These are phyloP conservation scores for Plasmopara halstedii DNA, from an alignment of 352 stramenopile genomes.

Conservation along the genomic window DNA sequence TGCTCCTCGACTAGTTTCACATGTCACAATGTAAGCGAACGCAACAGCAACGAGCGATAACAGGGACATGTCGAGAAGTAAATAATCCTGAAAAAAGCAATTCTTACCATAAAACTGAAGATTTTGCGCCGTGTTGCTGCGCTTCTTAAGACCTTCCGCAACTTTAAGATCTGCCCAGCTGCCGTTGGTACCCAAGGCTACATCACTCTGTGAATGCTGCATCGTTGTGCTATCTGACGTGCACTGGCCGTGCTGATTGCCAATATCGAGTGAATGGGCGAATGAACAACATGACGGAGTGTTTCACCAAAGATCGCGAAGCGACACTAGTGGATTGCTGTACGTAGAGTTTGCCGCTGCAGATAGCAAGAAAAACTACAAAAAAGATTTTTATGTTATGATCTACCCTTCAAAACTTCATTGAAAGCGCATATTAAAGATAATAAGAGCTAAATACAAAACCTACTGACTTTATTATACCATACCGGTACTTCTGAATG, in stretches of 20 bases:
- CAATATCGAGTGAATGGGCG: slow-evolving; percentile 11
- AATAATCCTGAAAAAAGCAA: not conserved
- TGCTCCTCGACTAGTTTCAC: slow-evolving; percentile 50
- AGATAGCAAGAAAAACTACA: not conserved
- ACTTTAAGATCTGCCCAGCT: slow-evolving; percentile 62
- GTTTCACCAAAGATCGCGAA: slow-evolving; percentile 22
- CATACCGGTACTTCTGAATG: too few species aligned
- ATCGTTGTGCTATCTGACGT: slow-evolving; percentile 14
- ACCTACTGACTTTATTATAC: too few species aligned
- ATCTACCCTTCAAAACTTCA: slow-evolving; percentile 11
- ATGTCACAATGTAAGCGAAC: slow-evolving; percentile 11
- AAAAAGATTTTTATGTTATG: not conserved
- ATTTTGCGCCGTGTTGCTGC: slow-evolving; percentile 72
- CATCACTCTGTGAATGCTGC: slow-evolving; percentile 65
- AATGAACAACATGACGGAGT: slow-evolving; percentile 14
- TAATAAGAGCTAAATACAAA: slow-evolving; percentile 4
- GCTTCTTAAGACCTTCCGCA: slow-evolving; percentile 64
- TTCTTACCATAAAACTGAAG: slow-evolving; percentile 65
- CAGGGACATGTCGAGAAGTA: not conserved
- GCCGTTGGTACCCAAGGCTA: slow-evolving; percentile 54
- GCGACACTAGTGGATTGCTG: slow-evolving; percentile 5
- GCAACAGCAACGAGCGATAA: not conserved
- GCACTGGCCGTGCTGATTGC: not conserved
- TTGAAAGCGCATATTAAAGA: slow-evolving; percentile 6
- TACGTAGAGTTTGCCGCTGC: too few species aligned